A percentile compares a stretch with the other conserved stretches of the same genome.
Conservation (phyloP, 306 rosid genomes). For the Cajanus cajan region DNA sequence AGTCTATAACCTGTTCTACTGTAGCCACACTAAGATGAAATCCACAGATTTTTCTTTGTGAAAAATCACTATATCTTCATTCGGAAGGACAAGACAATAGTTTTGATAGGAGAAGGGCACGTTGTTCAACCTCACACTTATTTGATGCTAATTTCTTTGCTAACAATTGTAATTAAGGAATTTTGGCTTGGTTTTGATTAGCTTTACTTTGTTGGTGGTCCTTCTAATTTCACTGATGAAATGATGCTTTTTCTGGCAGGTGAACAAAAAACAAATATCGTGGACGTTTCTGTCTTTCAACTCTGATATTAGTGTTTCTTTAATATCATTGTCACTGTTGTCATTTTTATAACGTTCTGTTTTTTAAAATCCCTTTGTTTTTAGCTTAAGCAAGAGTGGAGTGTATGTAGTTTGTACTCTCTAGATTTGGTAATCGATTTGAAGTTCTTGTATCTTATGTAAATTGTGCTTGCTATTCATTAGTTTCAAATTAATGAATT, state of each 20-base stretch:
- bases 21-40: not conserved
- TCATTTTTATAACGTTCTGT: not conserved
- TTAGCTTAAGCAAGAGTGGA: slow-evolving; percentile 14
- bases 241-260: slow-evolving; percentile 32
- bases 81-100: not conserved
- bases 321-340: not conserved
- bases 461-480: not conserved
- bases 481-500: not conserved
- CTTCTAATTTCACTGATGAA: not conserved
- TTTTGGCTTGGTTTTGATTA: not conserved
- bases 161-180: slow-evolving; percentile 9
- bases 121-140: not conserved
- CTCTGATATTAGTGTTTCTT: not conserved
- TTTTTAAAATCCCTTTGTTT: not conserved
- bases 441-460: slow-evolving; percentile 7
- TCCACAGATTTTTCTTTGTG: not conserved
- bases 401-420: slow-evolving; percentile 3
- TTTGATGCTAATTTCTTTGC: not conserved
- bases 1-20: not conserved
- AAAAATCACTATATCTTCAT: not conserved
- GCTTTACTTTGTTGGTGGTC: not conserved
- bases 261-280: not conserved
- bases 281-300: slow-evolving; percentile 25
- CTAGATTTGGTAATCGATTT: not conserved
- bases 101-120: not conserved